These are phyloP conservation scores for Cydonia oblonga DNA, from an alignment of 331 rosid genomes.

Conservation along the genomic window DNA sequence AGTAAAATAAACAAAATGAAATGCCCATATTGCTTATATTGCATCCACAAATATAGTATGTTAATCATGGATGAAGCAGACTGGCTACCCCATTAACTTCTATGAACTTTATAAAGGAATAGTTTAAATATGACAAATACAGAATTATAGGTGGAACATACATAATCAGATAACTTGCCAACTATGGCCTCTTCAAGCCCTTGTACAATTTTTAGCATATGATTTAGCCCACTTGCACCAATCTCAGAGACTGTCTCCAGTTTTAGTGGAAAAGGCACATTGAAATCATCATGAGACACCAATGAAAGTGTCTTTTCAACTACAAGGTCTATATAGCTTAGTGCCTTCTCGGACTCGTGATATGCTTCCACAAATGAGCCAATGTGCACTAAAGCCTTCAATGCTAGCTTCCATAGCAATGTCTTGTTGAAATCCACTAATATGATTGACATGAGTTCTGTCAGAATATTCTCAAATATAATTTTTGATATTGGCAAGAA, in stretches of 20 bases:
- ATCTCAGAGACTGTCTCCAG: slow-evolving; percentile 58
- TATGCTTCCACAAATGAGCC: slow-evolving; percentile 50
- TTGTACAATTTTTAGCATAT: slow-evolving; percentile 59
- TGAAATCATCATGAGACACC: slow-evolving; percentile 39
- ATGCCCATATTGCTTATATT: not conserved
- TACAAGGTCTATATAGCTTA: slow-evolving; percentile 42
- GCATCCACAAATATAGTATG: not conserved
- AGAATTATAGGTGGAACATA: slow-evolving; percentile 20
- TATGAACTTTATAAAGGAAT: not conserved
- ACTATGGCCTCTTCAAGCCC: slow-evolving; percentile 58
- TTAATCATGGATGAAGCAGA: not conserved
- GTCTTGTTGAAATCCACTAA: slow-evolving; percentile 34
- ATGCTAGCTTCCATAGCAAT: slow-evolving; percentile 53
- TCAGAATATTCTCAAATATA: slow-evolving; percentile 49
- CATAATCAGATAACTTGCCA: slow-evolving; percentile 42
- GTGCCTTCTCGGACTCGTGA: slow-evolving; percentile 48
- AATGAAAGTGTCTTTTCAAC: slow-evolving; percentile 47
- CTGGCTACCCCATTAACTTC: slow-evolving; percentile 1
- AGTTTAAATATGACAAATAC: slow-evolving; percentile 5
- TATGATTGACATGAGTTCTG: slow-evolving; percentile 57
- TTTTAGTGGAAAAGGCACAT: slow-evolving; percentile 53
- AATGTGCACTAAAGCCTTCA: slow-evolving; percentile 58
- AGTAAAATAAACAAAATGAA: not conserved
- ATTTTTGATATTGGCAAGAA: slow-evolving; percentile 45
- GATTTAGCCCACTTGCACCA: slow-evolving; percentile 56